Conservation (phyloP, 139 green algal species). For the Auxenochlorella pyrenoidosa region DNA sequence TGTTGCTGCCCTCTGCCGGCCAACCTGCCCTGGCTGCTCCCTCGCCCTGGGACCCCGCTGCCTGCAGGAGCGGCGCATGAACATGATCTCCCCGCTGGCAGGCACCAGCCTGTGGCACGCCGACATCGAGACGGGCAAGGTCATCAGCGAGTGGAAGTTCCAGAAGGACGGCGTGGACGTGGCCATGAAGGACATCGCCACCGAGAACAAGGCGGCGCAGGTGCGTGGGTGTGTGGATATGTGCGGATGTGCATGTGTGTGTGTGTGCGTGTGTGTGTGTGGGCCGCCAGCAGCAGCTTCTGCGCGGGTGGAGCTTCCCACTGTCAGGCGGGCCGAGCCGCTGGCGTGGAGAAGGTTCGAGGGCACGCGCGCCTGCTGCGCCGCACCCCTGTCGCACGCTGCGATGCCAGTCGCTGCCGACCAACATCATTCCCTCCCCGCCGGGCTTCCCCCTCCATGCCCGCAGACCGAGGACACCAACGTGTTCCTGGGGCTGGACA, state of each 20-base stretch:
- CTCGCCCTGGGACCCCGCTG: background rate
- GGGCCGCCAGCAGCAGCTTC: too few relatives aligned
- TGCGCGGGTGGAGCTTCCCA: too few relatives aligned
- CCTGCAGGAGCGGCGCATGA: constrained; percentile 85
- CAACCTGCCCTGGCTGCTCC: too few relatives aligned
- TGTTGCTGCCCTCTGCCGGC: too few relatives aligned
- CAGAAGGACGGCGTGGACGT: constrained; percentile 90
- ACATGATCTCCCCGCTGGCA: constrained; percentile 82
- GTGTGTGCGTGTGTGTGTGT: background rate
- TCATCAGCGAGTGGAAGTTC: constrained; percentile 89
- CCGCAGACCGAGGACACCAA: constrained; percentile 65
- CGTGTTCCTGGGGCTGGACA: constrained; percentile 92
- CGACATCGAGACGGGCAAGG: constrained; percentile 70
- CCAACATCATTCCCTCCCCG: background rate
- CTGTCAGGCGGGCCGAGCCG: too few relatives aligned
- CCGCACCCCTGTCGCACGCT: background rate
- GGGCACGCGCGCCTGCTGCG: background rate
- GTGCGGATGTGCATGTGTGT: too few relatives aligned
- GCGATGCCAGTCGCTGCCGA: too few relatives aligned
- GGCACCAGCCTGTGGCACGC: constrained; percentile 70
- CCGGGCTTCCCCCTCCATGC: background rate
- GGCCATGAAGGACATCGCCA: constrained; percentile 78
- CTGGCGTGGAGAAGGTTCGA: background rate
- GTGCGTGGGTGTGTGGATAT: background rate
- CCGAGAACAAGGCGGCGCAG: constrained; percentile 81